phyloP scores from a whole-genome alignment of 495 filamentous ascomycete species.

The Tuber aestivum region DNA sequence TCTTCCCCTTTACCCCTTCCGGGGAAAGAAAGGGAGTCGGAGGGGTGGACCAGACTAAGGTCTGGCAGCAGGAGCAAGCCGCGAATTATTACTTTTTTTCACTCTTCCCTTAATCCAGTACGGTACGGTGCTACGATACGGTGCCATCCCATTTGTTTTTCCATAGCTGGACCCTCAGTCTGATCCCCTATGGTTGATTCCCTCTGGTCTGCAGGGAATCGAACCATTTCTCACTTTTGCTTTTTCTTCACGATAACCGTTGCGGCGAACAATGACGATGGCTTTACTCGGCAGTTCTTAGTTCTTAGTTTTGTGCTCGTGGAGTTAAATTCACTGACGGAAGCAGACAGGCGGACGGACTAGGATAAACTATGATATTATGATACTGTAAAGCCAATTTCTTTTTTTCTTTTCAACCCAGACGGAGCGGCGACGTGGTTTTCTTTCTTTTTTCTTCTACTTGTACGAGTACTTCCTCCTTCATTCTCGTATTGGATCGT shows the following conservation, averaged over 20 bases:
- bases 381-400: background rate
- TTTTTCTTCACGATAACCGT: conserved; percentile 3
- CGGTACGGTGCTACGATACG: background rate
- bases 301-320: background rate
- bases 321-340: background rate
- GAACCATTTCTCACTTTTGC: background rate
- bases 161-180: background rate
- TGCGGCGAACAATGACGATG: conserved; percentile 5
- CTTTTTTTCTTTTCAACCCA: background rate
- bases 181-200: background rate
- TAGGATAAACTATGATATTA: background rate
- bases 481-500: background rate
- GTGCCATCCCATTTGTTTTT: background rate
- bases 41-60: background rate
- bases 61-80: background rate
- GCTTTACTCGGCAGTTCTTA: background rate
- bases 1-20: background rate
- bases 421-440: background rate
- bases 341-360: background rate
- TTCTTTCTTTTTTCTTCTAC: background rate
- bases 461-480: background rate
- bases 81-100: background rate
- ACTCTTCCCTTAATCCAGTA: background rate
- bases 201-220: conserved; percentile 1
- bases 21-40: background rate